Conservation (phyloP, 2,329 filamentous ascomycete species). For the Camillea tinctor region DNA sequence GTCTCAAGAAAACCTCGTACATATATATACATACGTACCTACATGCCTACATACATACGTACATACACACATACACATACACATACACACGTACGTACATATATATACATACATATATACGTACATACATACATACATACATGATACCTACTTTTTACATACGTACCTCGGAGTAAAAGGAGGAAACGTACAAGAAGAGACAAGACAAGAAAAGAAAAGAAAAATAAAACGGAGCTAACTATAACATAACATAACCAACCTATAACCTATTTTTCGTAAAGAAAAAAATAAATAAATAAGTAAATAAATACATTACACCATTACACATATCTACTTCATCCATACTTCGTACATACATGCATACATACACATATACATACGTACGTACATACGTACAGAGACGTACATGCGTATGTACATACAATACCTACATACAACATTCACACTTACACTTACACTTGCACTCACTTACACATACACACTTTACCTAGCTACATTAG, state of each 20-base stretch:
- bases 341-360: background rate
- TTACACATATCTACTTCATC: slow-evolving; percentile 1
- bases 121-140: slow-evolving; percentile 9
- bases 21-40: slow-evolving; percentile 1
- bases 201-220: too few species aligned
- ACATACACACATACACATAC: slow-evolving; percentile 4
- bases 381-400: background rate
- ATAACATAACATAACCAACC: too few species aligned
- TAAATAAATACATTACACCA: slow-evolving; percentile 5
- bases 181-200: too few species aligned
- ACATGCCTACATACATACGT: slow-evolving; percentile 5
- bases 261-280: slow-evolving; percentile 2
- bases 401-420: slow-evolving; percentile 6
- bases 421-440: slow-evolving; percentile 1
- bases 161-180: too few species aligned
- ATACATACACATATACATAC: background rate
- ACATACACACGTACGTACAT: slow-evolving; percentile 5
- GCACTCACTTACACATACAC: slow-evolving; percentile 9
- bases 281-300: slow-evolving; percentile 2
- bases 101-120: slow-evolving; percentile 4
- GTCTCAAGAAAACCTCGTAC: background rate
- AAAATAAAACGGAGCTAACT: too few species aligned
- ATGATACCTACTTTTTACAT: slow-evolving; percentile 6
- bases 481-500: background rate
- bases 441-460: background rate